Evolutionary conservation across 1,284 basidiomycete genomes (phyloP).

Genomic region (Volvariella surrecta): DNA sequence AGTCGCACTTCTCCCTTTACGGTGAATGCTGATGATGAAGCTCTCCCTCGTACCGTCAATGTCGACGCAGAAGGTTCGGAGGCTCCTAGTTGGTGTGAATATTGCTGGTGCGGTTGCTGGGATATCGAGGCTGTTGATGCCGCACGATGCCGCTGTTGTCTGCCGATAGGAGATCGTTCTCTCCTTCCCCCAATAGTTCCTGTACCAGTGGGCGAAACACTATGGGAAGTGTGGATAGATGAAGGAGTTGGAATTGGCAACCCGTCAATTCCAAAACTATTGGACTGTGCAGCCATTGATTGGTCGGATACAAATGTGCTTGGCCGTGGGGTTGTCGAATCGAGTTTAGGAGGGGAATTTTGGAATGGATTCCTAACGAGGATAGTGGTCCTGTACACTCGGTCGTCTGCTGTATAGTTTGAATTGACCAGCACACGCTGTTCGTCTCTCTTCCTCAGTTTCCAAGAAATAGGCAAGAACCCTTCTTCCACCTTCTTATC

Average conservation of each 20-base stretch:
- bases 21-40: constrained; percentile 46
- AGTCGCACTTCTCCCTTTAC: constrained; percentile 48
- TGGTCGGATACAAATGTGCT: constrained; percentile 10
- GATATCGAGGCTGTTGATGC: background rate
- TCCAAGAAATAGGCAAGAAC: constrained; percentile 37
- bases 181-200: background rate
- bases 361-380: constrained; percentile 1
- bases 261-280: background rate
- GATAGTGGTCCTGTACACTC: constrained; percentile 28
- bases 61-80: background rate
- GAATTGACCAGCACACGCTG: constrained; percentile 43
- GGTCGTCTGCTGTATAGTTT: constrained; percentile 37
- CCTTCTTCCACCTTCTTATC: constrained; percentile 40
- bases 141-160: background rate
- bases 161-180: background rate
- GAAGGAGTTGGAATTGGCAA: constrained; percentile 10
- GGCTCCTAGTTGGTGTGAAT: background rate
- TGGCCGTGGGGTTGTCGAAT: constrained; percentile 10
- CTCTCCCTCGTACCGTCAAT: constrained; percentile 20
- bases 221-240: constrained; percentile 10
- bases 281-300: constrained; percentile 2
- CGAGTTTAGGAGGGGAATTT: constrained; percentile 5
- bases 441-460: constrained; percentile 48
- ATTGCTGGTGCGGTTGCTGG: background rate
- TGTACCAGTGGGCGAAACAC: constrained; percentile 5